phyloP scores from a whole-genome alignment of 2,329 filamentous ascomycete genomes.

The Epichloe gansuensis region DNA sequence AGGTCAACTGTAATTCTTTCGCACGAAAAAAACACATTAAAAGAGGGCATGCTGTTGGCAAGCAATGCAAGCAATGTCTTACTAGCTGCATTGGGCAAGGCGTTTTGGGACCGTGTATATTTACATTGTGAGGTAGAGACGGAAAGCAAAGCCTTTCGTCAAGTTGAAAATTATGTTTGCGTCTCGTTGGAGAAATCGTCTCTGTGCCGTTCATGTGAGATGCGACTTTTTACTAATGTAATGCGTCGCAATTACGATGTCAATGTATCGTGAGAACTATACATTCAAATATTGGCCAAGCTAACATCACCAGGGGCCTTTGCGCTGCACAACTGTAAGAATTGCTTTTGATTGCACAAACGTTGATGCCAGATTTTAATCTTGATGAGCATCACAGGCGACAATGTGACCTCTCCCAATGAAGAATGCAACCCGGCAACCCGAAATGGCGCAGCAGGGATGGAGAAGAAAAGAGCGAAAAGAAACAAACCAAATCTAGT shows the following conservation, averaged over 20 bases:
- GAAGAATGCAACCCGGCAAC: background rate
- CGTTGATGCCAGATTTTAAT: background rate
- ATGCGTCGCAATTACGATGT: background rate
- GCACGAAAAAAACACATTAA: background rate
- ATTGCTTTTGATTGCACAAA: background rate
- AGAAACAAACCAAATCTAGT: constrained; percentile 1
- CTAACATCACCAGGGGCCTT: background rate
- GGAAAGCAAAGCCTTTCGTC: background rate
- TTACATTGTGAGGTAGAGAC: constrained; percentile 14
- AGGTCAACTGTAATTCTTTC: background rate
- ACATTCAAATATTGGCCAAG: too few species aligned
- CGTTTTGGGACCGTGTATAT: constrained; percentile 26
- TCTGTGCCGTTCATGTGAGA: background rate
- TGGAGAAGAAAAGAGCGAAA: background rate
- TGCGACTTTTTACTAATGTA: background rate
- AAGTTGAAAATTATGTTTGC: background rate
- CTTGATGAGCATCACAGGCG: background rate
- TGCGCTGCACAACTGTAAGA: background rate
- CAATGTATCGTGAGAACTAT: too few species aligned
- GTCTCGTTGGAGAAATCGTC: background rate
- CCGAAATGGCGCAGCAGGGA: background rate
- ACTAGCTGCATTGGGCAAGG: constrained; percentile 24
- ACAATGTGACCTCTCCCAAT: background rate
- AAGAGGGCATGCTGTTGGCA: background rate
- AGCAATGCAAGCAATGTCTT: constrained; percentile 5